These are phyloP conservation scores for Crithidia fasciculata DNA, from an alignment of 208 protist genomes.

Conservation along the genomic window DNA sequence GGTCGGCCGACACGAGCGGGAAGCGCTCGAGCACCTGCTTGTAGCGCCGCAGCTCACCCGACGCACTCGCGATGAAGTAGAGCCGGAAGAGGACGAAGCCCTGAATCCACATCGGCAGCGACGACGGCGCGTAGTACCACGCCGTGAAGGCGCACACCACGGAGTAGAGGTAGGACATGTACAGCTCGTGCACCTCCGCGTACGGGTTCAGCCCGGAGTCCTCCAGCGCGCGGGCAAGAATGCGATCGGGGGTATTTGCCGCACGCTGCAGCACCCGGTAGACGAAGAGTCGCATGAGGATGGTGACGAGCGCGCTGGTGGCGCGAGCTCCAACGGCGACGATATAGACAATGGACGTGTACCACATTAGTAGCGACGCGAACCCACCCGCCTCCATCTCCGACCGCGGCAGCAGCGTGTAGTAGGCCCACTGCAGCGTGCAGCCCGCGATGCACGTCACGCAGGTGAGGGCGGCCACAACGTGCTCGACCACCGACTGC, in stretches of 20 bases:
- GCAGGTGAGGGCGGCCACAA: neutral
- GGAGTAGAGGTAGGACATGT: slow-evolving; percentile 30
- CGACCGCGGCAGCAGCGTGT: slow-evolving; percentile 39
- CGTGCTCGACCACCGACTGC: slow-evolving; percentile 25
- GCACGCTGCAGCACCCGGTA: slow-evolving; percentile 31
- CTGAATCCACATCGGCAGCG: slow-evolving; percentile 53
- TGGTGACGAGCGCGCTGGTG: slow-evolving; percentile 14
- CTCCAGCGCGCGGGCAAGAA: slow-evolving; percentile 21
- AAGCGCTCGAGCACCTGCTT: slow-evolving; percentile 54
- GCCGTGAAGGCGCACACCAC: slow-evolving; percentile 36
- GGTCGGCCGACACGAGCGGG: slow-evolving; percentile 40
- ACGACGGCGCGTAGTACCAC: slow-evolving; percentile 50
- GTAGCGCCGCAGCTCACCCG: slow-evolving; percentile 42
- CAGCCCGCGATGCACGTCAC: slow-evolving; percentile 19
- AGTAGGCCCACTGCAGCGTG: slow-evolving; percentile 74
- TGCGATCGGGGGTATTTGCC: neutral
- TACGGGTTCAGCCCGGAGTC: slow-evolving; percentile 55
- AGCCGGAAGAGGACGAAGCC: slow-evolving; percentile 51
- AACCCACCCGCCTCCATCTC: slow-evolving; percentile 18
- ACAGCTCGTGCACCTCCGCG: slow-evolving; percentile 55
- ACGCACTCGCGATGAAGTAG: slow-evolving; percentile 31
- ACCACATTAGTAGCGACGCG: slow-evolving; percentile 46
- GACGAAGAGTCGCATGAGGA: slow-evolving; percentile 33
- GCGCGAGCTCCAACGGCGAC: slow-evolving; percentile 31
- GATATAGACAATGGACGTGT: slow-evolving; percentile 49